Conservation (phyloP, 208 protist species). For the Leishmania braziliensis region DNA sequence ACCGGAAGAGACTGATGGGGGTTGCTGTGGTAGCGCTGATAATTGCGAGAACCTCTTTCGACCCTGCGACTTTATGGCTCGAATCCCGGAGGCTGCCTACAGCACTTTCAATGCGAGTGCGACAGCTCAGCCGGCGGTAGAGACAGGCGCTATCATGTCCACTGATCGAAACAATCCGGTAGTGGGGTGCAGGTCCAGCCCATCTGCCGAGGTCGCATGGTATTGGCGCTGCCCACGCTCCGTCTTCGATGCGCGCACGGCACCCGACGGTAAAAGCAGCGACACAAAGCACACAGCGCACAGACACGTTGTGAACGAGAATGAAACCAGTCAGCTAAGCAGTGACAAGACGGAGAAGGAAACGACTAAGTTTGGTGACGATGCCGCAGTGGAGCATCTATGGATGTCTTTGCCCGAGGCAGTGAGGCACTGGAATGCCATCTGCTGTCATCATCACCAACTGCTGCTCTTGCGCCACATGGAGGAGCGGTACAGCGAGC, state of each 20-base stretch:
- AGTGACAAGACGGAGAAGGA: neutral
- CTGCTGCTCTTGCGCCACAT: constrained; percentile 35
- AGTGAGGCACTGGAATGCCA: constrained; percentile 20
- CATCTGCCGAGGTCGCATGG: constrained; percentile 11
- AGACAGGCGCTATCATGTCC: neutral
- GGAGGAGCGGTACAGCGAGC: constrained; percentile 39
- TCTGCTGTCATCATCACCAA: constrained; percentile 32
- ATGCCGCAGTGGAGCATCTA: neutral
- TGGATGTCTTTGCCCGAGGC: constrained; percentile 24
- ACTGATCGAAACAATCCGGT: neutral
- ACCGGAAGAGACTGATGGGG: neutral
- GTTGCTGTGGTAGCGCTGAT: neutral
- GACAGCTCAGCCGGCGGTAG: neutral
- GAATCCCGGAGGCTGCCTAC: neutral
- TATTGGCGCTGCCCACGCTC: constrained; percentile 29
- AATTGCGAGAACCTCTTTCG: neutral
- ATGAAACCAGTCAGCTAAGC: neutral
- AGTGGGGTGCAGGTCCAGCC: neutral
- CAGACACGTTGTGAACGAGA: neutral
- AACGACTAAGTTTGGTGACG: neutral
- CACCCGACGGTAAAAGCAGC: too few relatives aligned
- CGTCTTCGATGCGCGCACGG: neutral
- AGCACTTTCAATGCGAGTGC: neutral
- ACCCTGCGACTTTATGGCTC: constrained; percentile 29
- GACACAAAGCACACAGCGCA: neutral